Base-by-base conservation (phyloP, 176 grass and related monocot genomes). In the Musa acuminata region DNA sequence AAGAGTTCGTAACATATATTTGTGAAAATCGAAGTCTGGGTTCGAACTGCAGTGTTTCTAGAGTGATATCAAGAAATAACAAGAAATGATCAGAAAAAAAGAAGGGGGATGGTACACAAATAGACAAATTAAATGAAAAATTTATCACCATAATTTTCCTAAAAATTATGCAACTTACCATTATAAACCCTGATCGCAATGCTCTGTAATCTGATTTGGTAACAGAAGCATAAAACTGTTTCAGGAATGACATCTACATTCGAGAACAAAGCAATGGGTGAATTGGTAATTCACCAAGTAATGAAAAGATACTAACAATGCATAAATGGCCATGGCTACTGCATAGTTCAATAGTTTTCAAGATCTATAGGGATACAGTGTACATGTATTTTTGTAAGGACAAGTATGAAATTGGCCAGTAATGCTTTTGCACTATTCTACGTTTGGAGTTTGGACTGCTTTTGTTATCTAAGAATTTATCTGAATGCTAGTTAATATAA, bases 161-260 rank as follows among this genome's bases (percentile, higher is more conserved):
- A 43, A 71, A 35, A 71, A 59, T 8, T 75, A 20, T 72, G 25
- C 67, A 65, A 60, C 79, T 64, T 89, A 95, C 96, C 81, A 55
- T 83, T 66, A 91, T 75, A 64, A 99, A 99, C 53, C 88, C 96
- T 82, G 82, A 88, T 87, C 91, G 81, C 74, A 99, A 80, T 3
- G 83, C 84, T 87, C 29, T 79, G 86, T 91, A 95, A 79, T 99
- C 96, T 62, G 81, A 91, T 91, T 86, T 95, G 81, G 80, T 87
- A 51, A 99, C 91, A 23, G 96, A 95, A 59, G 84, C 72, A 68
- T 86, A 75, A 83, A 99, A 99, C 67, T 99, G 96, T 74, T 86
- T 99, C 51, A 82, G 29, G 73, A 99, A 95, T 49, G 88, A 72
- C 73, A 87, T 84, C 96, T 99, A 81, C 79, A 93, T 82, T 66